These are phyloP conservation scores for Xylariales sp. DNA, from an alignment of 2,329 filamentous ascomycete species.

Conservation along the genomic window DNA sequence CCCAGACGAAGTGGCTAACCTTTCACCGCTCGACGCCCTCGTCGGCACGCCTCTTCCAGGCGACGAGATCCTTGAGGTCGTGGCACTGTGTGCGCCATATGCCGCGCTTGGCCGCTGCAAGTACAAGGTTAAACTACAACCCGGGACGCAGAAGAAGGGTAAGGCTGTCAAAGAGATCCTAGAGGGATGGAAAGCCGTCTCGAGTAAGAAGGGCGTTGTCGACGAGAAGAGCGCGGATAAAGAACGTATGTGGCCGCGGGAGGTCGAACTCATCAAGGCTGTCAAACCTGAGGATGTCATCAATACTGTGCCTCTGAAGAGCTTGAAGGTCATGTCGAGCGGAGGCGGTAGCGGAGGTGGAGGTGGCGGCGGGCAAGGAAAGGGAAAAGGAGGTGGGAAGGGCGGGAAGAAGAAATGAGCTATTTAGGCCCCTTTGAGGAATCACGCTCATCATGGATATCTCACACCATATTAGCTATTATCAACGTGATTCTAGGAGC, in stretches of 20 bases:
- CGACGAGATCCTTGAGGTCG: slow-evolving; percentile 80
- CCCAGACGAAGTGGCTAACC: slow-evolving; percentile 66
- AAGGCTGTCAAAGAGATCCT: slow-evolving; percentile 93
- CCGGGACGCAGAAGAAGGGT: slow-evolving; percentile 89
- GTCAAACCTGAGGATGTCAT: slow-evolving; percentile 86
- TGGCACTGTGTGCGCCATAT: slow-evolving; percentile 75
- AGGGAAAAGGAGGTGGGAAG: slow-evolving; percentile 52
- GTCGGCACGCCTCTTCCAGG: slow-evolving; percentile 82
- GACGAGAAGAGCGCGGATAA: slow-evolving; percentile 71
- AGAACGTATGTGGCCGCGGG: slow-evolving; percentile 85
- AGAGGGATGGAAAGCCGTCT: slow-evolving; percentile 79
- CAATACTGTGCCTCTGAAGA: slow-evolving; percentile 82
- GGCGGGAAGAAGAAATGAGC: slow-evolving; percentile 56
- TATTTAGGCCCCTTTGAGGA: background rate
- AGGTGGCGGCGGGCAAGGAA: slow-evolving; percentile 43
- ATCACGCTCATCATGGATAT: background rate
- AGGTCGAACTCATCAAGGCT: slow-evolving; percentile 84
- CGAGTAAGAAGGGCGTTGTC: slow-evolving; percentile 66
- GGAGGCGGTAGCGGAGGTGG: slow-evolving; percentile 60
- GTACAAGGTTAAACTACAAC: slow-evolving; percentile 95
- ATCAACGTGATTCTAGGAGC: background rate
- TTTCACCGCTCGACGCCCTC: slow-evolving; percentile 73
- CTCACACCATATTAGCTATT: background rate
- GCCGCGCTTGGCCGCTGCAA: slow-evolving; percentile 76
- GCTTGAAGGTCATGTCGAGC: slow-evolving; percentile 81